Base-by-base conservation (phyloP, 2,329 filamentous ascomycete genomes). In the Fusarium camptoceras region DNA sequence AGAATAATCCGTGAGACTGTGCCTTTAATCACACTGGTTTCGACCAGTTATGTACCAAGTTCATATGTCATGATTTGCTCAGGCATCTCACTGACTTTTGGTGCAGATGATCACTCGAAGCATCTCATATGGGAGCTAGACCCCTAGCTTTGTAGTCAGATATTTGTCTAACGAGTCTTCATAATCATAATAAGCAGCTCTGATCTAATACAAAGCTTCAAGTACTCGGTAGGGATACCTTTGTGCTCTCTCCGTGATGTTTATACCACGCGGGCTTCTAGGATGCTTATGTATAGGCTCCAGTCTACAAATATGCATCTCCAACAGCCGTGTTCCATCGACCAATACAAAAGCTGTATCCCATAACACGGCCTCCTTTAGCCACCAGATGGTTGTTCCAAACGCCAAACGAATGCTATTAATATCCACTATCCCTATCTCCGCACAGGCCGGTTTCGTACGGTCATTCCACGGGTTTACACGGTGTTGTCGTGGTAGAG, bases 401-500 rank as follows among this genome's bases (percentile, higher is more conserved):
- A 71, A 71, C 68, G 68, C 68, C 68, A 71, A 71, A 66, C 51
- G 59, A 71, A 70, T 70, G 68, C 68, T 61, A 56, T 71, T 67
- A 57, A 71, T 60, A 54, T 54, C 48, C 54, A 54, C 42, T 28
- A 48, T 43, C 44, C 51, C 39, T 37, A 42, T 50, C 44, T 55
- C 59, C 46, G 42, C 24, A 34, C 43, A 54, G 43, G 44, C 37
- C 46, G 41, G 41, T 24, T 37, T 39, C 55, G 37, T 27, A 41
- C 37, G 16, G 11, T 48, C 30, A 27, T 20, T 20, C 28, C 18
- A 22, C 30, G 16, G 22, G 20, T 53, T 59, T 47, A 93, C 70
- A 94, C 91, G 49, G 87, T 91, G 76, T 94, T 92, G 79, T 99
- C 96, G 78, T 99, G 94, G 78, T 97, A 99, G 71, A 94, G 89